Percentiles rank a stretch among this genome's conserved stretches.
Conservation (phyloP, 371 early-diverging fungal genomes). For the Vairimorpha ceranae region DNA sequence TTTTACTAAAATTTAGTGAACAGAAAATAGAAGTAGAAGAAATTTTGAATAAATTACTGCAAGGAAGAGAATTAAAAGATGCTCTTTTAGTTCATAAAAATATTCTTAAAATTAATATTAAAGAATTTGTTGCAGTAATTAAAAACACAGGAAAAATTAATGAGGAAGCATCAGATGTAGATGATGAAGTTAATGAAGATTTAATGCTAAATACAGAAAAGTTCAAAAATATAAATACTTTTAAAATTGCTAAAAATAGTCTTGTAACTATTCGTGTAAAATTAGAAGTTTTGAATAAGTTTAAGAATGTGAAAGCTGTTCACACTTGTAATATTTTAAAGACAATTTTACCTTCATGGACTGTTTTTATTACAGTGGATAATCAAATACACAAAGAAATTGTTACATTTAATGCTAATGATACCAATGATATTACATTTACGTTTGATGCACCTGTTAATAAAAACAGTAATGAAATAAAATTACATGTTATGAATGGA, state of each 20-base stretch:
- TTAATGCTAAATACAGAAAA: background rate
- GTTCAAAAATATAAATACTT: background rate
- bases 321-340: constrained; percentile 19
- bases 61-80: background rate
- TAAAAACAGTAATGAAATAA: constrained; percentile 11
- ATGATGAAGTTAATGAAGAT: constrained; percentile 6
- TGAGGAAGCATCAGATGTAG: constrained; percentile 10
- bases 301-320: constrained; percentile 2
- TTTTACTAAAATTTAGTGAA: constrained; percentile 35
- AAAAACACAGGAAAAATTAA: constrained; percentile 13
- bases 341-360: constrained; percentile 10
- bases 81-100: constrained; percentile 1
- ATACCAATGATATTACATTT: constrained; percentile 11
- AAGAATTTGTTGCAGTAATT: constrained; percentile 29
- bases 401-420: constrained; percentile 8
- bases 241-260: constrained; percentile 4
- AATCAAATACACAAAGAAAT: constrained; percentile 15
- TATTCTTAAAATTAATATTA: constrained; percentile 6
- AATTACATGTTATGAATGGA: constrained; percentile 21
- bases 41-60: constrained; percentile 14
- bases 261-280: constrained; percentile 16
- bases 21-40: constrained; percentile 21
- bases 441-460: constrained; percentile 5
- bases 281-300: background rate
- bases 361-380: constrained; percentile 32